These are phyloP conservation scores for Plasmodium coatneyi DNA, from an alignment of 169 alveolate genomes.

Conservation along the genomic window DNA sequence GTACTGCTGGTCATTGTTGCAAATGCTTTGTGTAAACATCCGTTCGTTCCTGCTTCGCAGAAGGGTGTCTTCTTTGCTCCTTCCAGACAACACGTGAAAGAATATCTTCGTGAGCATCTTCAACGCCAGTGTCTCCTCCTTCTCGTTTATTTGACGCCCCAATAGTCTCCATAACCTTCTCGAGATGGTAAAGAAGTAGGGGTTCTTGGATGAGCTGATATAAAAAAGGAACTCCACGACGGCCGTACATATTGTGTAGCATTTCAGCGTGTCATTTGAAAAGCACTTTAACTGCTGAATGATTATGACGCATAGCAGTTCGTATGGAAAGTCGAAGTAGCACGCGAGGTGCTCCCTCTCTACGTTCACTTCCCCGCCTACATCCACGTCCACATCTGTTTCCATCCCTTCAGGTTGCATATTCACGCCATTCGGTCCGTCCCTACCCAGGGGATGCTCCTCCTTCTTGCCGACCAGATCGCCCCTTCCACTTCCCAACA, in stretches of 20 bases:
- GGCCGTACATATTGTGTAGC: constrained; percentile 25
- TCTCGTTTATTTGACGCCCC: constrained; percentile 13
- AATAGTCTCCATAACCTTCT: constrained; percentile 27
- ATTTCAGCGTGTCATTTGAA: constrained; percentile 15
- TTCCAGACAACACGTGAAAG: constrained; percentile 17
- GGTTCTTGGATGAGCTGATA: constrained; percentile 53
- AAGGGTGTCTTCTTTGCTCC: background rate
- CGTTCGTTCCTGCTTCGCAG: background rate
- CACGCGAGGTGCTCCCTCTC: background rate
- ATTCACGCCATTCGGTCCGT: background rate
- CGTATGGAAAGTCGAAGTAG: constrained; percentile 51
- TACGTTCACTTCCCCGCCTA: background rate
- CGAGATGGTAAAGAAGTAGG: constrained; percentile 43
- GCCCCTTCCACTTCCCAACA: background rate
- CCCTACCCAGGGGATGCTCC: background rate
- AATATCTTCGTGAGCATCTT: constrained; percentile 14
- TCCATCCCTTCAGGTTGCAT: background rate
- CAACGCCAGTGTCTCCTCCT: background rate
- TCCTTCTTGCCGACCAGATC: background rate
- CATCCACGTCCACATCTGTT: background rate
- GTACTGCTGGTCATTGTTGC: constrained; percentile 13
- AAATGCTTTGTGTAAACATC: background rate
- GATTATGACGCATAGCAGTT: constrained; percentile 8
- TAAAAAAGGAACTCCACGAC: constrained; percentile 44
- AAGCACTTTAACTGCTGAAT: constrained; percentile 52